Evolutionary conservation across 2,329 filamentous ascomycete genomes (phyloP).

Genomic region (Pseudogymnoascus verrucosus): DNA sequence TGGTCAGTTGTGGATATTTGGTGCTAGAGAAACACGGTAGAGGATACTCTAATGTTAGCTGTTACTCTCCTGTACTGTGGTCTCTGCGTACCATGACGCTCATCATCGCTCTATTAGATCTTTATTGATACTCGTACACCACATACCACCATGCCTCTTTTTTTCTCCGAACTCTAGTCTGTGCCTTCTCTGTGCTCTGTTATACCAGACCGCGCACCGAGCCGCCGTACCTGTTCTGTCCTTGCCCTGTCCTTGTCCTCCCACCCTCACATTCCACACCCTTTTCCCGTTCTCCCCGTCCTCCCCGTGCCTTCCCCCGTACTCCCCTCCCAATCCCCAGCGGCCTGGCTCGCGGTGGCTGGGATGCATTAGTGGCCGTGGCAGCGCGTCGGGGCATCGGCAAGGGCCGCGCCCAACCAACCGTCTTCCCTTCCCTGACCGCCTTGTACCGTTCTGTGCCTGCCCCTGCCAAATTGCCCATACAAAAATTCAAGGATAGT

Average conservation of each 20-base stretch:
- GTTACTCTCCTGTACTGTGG: not conserved
- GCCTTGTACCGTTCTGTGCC: not conserved
- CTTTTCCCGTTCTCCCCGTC: not conserved
- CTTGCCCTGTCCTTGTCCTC: not conserved
- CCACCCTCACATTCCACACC: not conserved
- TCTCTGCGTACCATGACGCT: conserved; percentile 1
- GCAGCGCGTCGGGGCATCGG: conserved; percentile 4
- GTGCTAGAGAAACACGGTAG: not conserved
- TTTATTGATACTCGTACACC: not conserved
- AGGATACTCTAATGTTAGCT: not conserved
- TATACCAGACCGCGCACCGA: not conserved
- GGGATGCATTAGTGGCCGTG: conserved; percentile 7
- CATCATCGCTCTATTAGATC: not conserved
- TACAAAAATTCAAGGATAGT: not conserved
- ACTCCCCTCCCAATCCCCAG: not conserved
- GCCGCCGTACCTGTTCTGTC: not conserved
- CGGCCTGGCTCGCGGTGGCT: conserved; percentile 3
- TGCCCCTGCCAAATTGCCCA: not conserved
- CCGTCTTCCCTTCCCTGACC: not conserved
- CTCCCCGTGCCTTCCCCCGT: not conserved
- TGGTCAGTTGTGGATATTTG: not conserved
- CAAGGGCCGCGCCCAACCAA: conserved; percentile 3
- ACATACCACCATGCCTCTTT: not conserved
- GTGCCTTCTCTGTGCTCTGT: not conserved
- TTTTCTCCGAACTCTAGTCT: not conserved